These are phyloP conservation scores for Coemansia sp. DNA, from an alignment of 192 early-diverging fungal species.

Conservation along the genomic window DNA sequence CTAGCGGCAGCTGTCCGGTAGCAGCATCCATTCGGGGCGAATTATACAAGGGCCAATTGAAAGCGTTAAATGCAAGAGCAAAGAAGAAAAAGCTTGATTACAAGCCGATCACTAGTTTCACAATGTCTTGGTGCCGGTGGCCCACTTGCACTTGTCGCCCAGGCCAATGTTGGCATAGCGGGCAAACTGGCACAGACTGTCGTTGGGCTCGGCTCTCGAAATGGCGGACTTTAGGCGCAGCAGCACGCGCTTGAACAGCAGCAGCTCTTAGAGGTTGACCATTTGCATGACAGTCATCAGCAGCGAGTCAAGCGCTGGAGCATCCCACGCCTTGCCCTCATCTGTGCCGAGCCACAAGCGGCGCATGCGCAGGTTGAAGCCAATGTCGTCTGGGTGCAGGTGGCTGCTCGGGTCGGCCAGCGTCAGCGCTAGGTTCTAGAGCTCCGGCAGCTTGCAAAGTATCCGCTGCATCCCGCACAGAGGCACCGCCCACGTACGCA, in stretches of 20 bases:
- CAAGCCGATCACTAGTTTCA: neutral
- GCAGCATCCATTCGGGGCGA: constrained; percentile 1
- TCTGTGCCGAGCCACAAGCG: constrained; percentile 16
- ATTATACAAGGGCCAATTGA: neutral
- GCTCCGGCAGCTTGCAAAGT: constrained; percentile 2
- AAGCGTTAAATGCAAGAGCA: neutral
- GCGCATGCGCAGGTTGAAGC: constrained; percentile 5
- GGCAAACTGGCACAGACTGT: constrained; percentile 7
- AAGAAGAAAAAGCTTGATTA: neutral
- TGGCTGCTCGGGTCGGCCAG: neutral
- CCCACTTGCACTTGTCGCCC: constrained; percentile 9
- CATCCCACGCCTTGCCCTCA: constrained; percentile 4
- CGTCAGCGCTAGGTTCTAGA: constrained; percentile 10
- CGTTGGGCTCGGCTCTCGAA: neutral
- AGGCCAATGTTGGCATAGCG: constrained; percentile 7
- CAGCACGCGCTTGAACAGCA: constrained; percentile 14
- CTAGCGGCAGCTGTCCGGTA: neutral
- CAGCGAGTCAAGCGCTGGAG: constrained; percentile 6
- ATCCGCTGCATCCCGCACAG: constrained; percentile 11
- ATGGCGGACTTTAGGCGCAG: constrained; percentile 2
- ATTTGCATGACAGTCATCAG: constrained; percentile 4
- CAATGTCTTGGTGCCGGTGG: neutral
- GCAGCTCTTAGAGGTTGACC: constrained; percentile 14
- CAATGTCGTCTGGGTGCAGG: constrained; percentile 3
- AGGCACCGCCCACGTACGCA: constrained; percentile 7